phyloP scores from a whole-genome alignment of 352 stramenopile genomes.

The Globisporangium mamillatum region DNA sequence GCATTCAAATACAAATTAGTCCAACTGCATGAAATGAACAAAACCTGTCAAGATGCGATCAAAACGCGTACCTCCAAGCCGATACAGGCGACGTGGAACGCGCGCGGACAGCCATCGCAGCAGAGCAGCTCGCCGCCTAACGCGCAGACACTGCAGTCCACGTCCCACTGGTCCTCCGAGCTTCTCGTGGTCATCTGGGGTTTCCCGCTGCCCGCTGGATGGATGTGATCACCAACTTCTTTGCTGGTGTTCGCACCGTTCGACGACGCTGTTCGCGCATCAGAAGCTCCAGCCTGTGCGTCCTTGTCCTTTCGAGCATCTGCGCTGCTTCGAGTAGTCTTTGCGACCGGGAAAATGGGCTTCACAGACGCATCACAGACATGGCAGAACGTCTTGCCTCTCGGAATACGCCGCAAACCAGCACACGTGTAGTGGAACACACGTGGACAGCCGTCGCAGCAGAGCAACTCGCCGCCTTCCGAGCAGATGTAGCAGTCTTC shows the following conservation, averaged over 20 bases:
- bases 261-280: background rate
- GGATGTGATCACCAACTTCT: conserved; percentile 10
- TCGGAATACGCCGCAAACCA: conserved; percentile 67
- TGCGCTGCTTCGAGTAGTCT: background rate
- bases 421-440: conserved; percentile 91
- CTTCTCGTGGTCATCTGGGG: conserved; percentile 31
- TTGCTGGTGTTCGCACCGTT: background rate
- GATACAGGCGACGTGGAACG: conserved; percentile 90
- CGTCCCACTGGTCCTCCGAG: conserved; percentile 79
- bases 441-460: conserved; percentile 89
- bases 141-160: conserved; percentile 87
- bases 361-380: conserved; percentile 72
- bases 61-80: conserved; percentile 37
- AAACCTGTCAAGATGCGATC: background rate
- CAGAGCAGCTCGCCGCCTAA: conserved; percentile 85
- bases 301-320: conserved; percentile 11
- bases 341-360: conserved; percentile 48
- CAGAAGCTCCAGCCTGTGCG: background rate
- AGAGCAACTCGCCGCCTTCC: conserved; percentile 82
- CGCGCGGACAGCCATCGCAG: conserved; percentile 90
- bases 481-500: conserved; percentile 89
- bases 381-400: conserved; percentile 85
- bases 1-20: background rate
- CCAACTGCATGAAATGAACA: background rate
- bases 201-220: background rate